These are phyloP conservation scores for Phytophthora constricta DNA, from an alignment of 352 stramenopile genomes.

Conservation along the genomic window DNA sequence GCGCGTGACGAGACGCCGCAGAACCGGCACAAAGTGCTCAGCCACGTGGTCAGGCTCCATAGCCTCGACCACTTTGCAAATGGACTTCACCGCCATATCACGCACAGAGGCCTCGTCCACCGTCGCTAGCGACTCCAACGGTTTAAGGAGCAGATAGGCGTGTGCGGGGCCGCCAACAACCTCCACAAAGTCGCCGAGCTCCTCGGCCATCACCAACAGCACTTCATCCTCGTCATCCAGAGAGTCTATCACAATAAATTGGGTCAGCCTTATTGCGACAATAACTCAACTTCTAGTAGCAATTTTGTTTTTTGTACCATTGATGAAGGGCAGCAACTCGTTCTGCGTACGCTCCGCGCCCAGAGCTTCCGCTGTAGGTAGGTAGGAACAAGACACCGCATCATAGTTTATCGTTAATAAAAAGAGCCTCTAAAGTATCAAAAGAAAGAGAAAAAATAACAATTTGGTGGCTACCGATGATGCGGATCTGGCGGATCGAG, in stretches of 20 bases:
- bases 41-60: constrained; percentile 89
- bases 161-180: constrained; percentile 91
- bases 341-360: constrained; percentile 90
- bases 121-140: constrained; percentile 93
- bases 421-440: too few species aligned
- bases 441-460: background rate
- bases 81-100: constrained; percentile 91
- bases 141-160: constrained; percentile 92
- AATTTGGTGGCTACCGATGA: constrained; percentile 90
- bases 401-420: too few species aligned
- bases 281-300: too few species aligned
- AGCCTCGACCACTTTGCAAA: constrained; percentile 86
- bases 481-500: constrained; percentile 90
- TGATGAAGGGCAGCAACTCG: constrained; percentile 98
- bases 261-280: too few species aligned
- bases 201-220: constrained; percentile 93
- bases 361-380: constrained; percentile 78
- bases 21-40: constrained; percentile 93
- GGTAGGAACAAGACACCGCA: too few species aligned
- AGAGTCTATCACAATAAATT: constrained; percentile 75
- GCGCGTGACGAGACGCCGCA: constrained; percentile 93
- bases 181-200: constrained; percentile 90
- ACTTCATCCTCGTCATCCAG: constrained; percentile 99
- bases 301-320: constrained; percentile 52
- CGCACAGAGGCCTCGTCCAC: constrained; percentile 96